phyloP scores from a whole-genome alignment of 306 rosid genomes.

The Pyrus betulifolia region DNA sequence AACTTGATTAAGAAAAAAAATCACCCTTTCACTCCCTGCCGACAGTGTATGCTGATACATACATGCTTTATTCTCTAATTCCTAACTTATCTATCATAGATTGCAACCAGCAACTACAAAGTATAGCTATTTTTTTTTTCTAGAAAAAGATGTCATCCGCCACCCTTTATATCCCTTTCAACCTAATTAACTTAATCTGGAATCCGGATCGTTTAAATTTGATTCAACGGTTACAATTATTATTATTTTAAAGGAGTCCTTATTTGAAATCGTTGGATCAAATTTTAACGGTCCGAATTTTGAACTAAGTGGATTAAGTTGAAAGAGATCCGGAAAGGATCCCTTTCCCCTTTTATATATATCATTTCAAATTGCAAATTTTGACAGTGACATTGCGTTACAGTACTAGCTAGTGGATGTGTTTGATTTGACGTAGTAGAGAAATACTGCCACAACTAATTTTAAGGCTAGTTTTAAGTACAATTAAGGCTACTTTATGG shows the following conservation, averaged over 20 bases:
- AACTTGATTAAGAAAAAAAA: too few species aligned
- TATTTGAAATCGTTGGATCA: too few species aligned
- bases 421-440: constrained; percentile 11
- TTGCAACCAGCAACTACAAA: too few species aligned
- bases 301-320: too few species aligned
- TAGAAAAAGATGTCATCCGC: too few species aligned
- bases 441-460: not conserved
- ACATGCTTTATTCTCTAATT: not conserved
- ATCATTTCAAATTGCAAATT: constrained; percentile 15
- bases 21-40: not conserved
- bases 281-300: too few species aligned
- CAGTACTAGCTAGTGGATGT: not conserved
- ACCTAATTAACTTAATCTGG: too few species aligned
- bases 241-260: rapidly evolving
- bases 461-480: not conserved
- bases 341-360: not conserved
- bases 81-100: not conserved
- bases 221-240: too few species aligned
- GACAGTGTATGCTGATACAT: not conserved
- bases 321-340: too few species aligned
- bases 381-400: constrained; percentile 16
- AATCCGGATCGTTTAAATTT: too few species aligned
- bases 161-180: too few species aligned
- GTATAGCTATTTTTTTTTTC: too few species aligned
- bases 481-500: not conserved